Evolutionary conservation across 1,139 yeast genomes (phyloP), one percentile per base, ranked within the genome.

Genomic region (Diutina sp.): DNA sequence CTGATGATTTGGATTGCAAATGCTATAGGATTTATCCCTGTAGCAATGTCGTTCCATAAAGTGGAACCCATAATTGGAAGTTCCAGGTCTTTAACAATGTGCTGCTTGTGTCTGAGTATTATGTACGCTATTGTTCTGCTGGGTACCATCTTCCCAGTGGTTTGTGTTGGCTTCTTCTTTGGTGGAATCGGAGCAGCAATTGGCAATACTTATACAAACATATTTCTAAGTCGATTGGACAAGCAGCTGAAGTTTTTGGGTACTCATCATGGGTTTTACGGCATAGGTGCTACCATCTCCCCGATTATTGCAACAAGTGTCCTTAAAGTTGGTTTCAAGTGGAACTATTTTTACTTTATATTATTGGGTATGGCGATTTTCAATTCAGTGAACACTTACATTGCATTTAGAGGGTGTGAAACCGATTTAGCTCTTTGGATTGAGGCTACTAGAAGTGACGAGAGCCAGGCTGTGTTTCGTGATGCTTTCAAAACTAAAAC

Each of bases 151-250:
- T 73, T 70, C 61, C 66, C 82, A 59, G 60, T 77, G 4, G 73
- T 79, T 12, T 83, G 80, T 16, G 65, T 76, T 50, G 86, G 76
- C 0, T 83, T 78, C 62, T 80, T 78, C 64, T 69, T 82, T 61
- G 84, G 84, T 2, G 89, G 89, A 0, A 64, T 80, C 53, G 90
- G 88, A 0, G 65, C 73, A 41, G 88, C 87, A 1, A 67, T 74
- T n/a, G 74, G 77, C 2, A 71, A 80, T 46, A 77, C 86, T 4
- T 84, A 82, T 58, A 74, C 77, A 58, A 84, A 84, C 62, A 74
- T 82, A n/a, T 83, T 82, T 60, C 64, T 83, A 16, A 73, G 84
- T 6, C 69, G 79, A 55, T 68, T 83, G 55, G 74, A 78, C 51
- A 74, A 76, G 41, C 74, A 78, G 47, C 73, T 82, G 16, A 75